These are phyloP conservation scores for Metrosideros polymorpha DNA, from an alignment of 441 rosid species.

Conservation along the genomic window DNA sequence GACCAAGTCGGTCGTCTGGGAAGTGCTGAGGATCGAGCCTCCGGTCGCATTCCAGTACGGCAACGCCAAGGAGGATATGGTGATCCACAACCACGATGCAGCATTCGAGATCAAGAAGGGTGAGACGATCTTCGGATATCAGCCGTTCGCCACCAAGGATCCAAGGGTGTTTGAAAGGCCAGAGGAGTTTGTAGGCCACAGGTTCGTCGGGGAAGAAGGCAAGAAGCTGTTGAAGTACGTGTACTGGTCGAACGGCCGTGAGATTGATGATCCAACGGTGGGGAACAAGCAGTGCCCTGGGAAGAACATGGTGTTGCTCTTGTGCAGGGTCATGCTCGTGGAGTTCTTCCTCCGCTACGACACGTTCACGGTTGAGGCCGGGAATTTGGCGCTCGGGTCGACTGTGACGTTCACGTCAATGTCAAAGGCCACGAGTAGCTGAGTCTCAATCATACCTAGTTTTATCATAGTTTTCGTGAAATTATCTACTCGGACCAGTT, in stretches of 20 bases:
- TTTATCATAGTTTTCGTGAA: not conserved
- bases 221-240: not conserved
- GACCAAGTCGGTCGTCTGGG: constrained; percentile 29
- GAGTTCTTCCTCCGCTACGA: not conserved
- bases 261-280: not conserved
- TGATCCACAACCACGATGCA: constrained; percentile 44
- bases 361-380: not conserved
- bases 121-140: constrained; percentile 41
- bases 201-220: not conserved
- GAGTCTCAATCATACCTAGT: not conserved
- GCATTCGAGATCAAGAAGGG: constrained; percentile 40
- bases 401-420: not conserved
- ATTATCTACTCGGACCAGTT: not conserved
- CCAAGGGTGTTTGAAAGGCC: constrained; percentile 35
- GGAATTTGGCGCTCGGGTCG: not conserved
- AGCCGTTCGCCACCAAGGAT: constrained; percentile 43
- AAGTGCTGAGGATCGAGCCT: constrained; percentile 33
- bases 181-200: constrained; percentile 16
- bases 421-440: not conserved
- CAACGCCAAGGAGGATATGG: constrained; percentile 30
- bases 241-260: not conserved
- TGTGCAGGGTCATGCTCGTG: not conserved
- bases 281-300: not conserved
- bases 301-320: not conserved
- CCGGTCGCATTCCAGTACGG: constrained; percentile 25